Percentiles rank a stretch among this genome's conserved stretches.
Evolutionary conservation across 495 filamentous ascomycete species (phyloP).

Genomic region (Collariella sp.): DNA sequence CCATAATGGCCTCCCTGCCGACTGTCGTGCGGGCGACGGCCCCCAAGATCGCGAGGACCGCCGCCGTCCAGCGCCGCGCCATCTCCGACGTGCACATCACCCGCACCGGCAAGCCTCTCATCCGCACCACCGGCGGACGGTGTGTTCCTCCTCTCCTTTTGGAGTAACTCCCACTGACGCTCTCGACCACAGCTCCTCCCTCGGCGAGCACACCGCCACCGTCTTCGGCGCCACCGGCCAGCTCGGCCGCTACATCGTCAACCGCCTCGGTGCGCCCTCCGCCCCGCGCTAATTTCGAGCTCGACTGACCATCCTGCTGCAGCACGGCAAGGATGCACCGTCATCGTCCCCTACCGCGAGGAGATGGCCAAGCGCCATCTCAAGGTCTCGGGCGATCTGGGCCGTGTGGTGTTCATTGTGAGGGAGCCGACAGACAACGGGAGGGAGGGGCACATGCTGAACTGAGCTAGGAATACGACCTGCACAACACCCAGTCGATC

Average conservation of each 20-base stretch:
- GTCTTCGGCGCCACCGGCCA: conserved; percentile 97
- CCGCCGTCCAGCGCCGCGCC: conserved; percentile 35
- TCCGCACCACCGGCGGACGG: conserved; percentile 77
- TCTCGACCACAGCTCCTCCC: conserved; percentile 22
- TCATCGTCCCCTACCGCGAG: conserved; percentile 88
- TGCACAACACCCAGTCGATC: conserved; percentile 90
- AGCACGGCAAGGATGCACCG: conserved; percentile 88
- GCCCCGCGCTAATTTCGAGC: conserved; percentile 14
- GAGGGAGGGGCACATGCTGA: conserved; percentile 17
- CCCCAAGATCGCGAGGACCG: conserved; percentile 21
- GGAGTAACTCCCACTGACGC: conserved; percentile 42
- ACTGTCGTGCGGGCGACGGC: conserved; percentile 39
- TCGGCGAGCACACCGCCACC: conserved; percentile 81
- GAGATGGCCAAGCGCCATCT: conserved; percentile 97
- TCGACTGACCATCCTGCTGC: conserved; percentile 16
- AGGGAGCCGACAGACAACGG: not conserved
- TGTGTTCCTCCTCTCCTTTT: conserved; percentile 51
- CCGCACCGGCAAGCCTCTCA: conserved; percentile 77
- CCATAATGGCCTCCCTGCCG: conserved; percentile 43
- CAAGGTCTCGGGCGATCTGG: conserved; percentile 90
- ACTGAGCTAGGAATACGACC: conserved; percentile 70
- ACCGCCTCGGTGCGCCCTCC: conserved; percentile 66
- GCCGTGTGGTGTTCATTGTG: conserved; percentile 78
- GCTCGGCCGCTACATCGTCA: conserved; percentile 95
- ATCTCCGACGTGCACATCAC: conserved; percentile 77